Evolutionary conservation across 176 grass and related monocot genomes (phyloP), one percentile per base, ranked within the genome.

Genomic region (Oryza australiensis): DNA sequence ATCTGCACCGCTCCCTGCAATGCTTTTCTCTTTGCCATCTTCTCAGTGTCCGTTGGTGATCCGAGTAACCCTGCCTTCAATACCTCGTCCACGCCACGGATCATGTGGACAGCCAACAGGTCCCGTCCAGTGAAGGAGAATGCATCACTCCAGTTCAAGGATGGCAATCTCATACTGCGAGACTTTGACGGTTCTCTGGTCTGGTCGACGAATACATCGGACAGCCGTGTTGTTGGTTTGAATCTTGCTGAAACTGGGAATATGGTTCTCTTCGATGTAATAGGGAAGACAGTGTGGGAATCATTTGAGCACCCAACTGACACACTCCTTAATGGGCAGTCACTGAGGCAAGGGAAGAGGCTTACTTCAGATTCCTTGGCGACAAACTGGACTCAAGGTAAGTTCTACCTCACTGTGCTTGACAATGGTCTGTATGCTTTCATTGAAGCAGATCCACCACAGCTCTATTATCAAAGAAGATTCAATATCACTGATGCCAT

Each of bases 71-170:
- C 49, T 38, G 18, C 26, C 46, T 48, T 24, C 72, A 75, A 64
- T 1, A n/a, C 64, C 77, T 38, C 26, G 0, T 74, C 64, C 7
- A 1, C 12, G 18, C 82, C 86, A 5, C 78, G 81, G 75, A 80
- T 90, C 12, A 37, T 94, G 57, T 94, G 92, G 92, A 35, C 88
- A 16, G 88, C 92, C 62, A 92, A 94, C 64, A 76, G 80, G 62
- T 20, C 79, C 49, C 78, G 2, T 28, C 84, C 48, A 12, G 81
- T 92, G 38, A 60, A 77, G 38, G 86, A 87, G 67, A 92, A 92
- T 73, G 86, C 86, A 34, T 70, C 87, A 11, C 34, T 89, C 22
- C 57, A 89, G 45, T 49, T 92, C 12, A 53, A 70, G 26, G 89
- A 87, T 4, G 87, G 92, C 23, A 43, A 89, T 69, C 82, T 92